Conservation (phyloP, 2,329 filamentous ascomycete genomes). For the Talaromyces marneffei region DNA sequence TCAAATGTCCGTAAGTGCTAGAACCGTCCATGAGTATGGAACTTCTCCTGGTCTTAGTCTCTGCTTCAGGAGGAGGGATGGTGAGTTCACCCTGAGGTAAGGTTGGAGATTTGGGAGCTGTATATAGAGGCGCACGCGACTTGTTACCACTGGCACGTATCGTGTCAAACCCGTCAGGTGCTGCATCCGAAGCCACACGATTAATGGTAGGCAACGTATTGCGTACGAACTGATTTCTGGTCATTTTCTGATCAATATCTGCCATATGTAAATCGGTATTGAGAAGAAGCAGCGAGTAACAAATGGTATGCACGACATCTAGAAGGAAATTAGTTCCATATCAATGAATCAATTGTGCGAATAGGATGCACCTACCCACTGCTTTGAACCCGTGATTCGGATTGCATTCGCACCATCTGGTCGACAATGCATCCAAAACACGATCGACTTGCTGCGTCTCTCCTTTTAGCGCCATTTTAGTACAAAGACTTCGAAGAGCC, state of each 20-base stretch:
- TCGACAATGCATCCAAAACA: constrained; percentile 82
- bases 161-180: constrained; percentile 59
- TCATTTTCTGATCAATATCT: constrained; percentile 96
- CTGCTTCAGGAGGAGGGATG: constrained; percentile 11
- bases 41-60: constrained; percentile 12
- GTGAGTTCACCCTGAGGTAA: constrained; percentile 7
- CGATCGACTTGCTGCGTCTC: constrained; percentile 97
- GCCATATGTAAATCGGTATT: constrained; percentile 95
- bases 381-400: constrained; percentile 88
- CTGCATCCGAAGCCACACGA: constrained; percentile 67
- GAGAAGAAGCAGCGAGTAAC: constrained; percentile 88
- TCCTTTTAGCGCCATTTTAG: constrained; percentile 72
- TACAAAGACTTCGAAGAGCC: constrained; percentile 73
- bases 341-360: constrained; percentile 22
- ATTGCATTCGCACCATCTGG: constrained; percentile 90
- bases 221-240: constrained; percentile 85
- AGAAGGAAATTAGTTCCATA: constrained; percentile 4
- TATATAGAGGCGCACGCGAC: constrained; percentile 33
- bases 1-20: constrained; percentile 57
- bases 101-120: constrained; percentile 18
- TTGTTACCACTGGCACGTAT: constrained; percentile 35
- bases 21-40: constrained; percentile 14
- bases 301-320: constrained; percentile 96
- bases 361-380: constrained; percentile 56
- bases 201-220: constrained; percentile 90